Base-by-base conservation (phyloP, 139 green algal species). In the Chlorella sorokiniana region DNA sequence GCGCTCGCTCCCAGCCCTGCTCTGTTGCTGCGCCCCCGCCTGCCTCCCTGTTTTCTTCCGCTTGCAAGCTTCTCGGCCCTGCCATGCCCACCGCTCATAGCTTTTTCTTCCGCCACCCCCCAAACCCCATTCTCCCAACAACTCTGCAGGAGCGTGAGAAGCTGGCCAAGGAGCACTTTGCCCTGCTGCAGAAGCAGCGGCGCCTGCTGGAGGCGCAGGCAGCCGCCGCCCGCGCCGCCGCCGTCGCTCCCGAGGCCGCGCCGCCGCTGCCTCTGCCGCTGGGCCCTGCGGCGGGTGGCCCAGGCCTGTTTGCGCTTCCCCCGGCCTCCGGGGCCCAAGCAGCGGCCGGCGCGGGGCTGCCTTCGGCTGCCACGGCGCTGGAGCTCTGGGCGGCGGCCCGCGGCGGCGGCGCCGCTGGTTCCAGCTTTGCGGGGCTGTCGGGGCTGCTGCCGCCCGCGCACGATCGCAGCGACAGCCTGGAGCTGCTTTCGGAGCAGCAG, bases 151-250 rank as follows among this genome's bases (percentile, higher is more conserved):
- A 74, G 40, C 64, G 81, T 0, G 81, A 86, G 44, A 69, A 69
- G 52, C 63, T 74, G n/a, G 81, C 81, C 22, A 73, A 65, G 31
- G 81, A 86, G 75, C 81, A 86, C 65, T 86, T 86, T 76, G 59
- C 62, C 29, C 69, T 81, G 38, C 65, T 86, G 71, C 81, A 86
- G 75, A 75, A 74, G 51, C 81, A 82, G 65, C 74, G 81, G 38
- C 54, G 67, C 71, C 54, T 81, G 69, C 54, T 81, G 48, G 81
- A 63, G 6, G n/a, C 41, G 48, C 59, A 74, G 67, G 25, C 38
- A 37, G 52, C 44, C 27, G 51, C 25, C 41, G 51, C 69, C 41
- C 3, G 10, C 6, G 29, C 44, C 25, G 45, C 74, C 2, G 38
- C 40, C 0, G 6, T 31, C 33, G 23, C 40, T 33, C 72, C 51